Evolutionary conservation across 2,329 filamentous ascomycete genomes (phyloP).

Genomic region (Fusarium transvaalense): DNA sequence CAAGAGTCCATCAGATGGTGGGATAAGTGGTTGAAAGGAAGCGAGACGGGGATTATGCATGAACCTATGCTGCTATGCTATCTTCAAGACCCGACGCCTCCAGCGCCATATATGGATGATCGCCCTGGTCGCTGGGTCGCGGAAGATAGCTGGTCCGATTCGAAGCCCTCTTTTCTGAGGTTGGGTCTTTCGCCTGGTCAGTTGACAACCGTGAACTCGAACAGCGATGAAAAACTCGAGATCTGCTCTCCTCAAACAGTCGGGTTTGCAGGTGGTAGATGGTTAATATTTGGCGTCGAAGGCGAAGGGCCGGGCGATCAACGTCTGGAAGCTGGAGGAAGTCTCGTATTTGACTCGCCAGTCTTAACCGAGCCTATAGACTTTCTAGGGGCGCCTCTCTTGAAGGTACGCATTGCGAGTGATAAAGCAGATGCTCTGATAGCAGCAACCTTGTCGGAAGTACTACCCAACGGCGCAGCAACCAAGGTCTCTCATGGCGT

Average conservation of each 20-base stretch:
- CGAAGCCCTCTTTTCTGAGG: background rate
- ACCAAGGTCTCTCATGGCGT: slow-evolving; percentile 10
- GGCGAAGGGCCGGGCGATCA: slow-evolving; percentile 10
- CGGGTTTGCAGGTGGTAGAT: slow-evolving; percentile 7
- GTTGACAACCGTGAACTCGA: background rate
- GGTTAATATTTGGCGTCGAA: slow-evolving; percentile 10
- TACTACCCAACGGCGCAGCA: background rate
- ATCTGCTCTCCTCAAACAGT: slow-evolving; percentile 13
- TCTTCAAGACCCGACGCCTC: background rate
- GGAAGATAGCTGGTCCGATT: slow-evolving; percentile 1
- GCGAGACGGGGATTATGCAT: slow-evolving; percentile 5
- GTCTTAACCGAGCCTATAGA: background rate
- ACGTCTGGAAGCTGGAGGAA: slow-evolving; percentile 7
- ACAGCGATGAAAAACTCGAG: background rate
- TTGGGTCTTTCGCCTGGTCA: background rate
- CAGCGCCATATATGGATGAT: background rate
- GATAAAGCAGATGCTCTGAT: background rate
- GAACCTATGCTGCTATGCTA: slow-evolving; percentile 15
- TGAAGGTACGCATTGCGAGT: background rate
- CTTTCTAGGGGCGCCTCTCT: background rate
- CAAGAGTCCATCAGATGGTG: slow-evolving; percentile 8
- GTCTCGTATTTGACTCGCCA: background rate
- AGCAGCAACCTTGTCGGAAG: slow-evolving; percentile 10
- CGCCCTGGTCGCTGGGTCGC: slow-evolving; percentile 9
- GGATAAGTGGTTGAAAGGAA: slow-evolving; percentile 17